Base-by-base conservation (phyloP, 805 yeast genomes). In the Suhomyces sp. region DNA sequence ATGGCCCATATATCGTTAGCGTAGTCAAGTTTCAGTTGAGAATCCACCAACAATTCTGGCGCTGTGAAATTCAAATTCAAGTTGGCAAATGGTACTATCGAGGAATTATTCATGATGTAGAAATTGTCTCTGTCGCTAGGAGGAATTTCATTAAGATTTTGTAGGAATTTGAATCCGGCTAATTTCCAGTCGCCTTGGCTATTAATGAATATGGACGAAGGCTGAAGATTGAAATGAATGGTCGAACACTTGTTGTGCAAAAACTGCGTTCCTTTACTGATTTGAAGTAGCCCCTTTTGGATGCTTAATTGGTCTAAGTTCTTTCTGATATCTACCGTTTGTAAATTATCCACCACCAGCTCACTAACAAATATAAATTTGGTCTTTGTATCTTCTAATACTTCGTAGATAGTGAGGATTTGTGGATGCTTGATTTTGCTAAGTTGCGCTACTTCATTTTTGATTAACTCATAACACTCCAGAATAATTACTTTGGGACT, bases 131-230 rank as follows among this genome's bases (percentile, higher is more conserved):
- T 62, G 13, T 79, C 81, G 41, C 68, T 73, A 2, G 77, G 72
- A 5, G 77, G 68, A 42, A 78, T 56, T 59, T 74, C 88, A 63
- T 74, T 81, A 66, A 72, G 80, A 62, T 72, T 81, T 57, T 73
- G 73, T n/a, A 76, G 51, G 50, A 75, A 75, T 47, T 63, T 64
- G 54, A 94, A 78, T 0, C 97, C 97, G 6, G 88, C 80, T 2
- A 94, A 66, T 67, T 93, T 94, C 98, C 99, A 94, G 70, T 94
- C 98, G 4, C 96, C 92, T 58, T 85, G 87, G 40, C 84, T 87
- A 59, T 88, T 92, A 17, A 93, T 80, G 52, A 87, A 81, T 1
- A 94, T 77, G 0, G 96, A 82, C 7, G 80, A 73, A 1, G 99
- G 99, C 57, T 85, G 85, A 33, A 94, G 59, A 58, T 90, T 88